Evolutionary conservation across 768 basidiomycete genomes (phyloP), one percentile per base, ranked within the genome.

Genomic region (Suillus paluster): DNA sequence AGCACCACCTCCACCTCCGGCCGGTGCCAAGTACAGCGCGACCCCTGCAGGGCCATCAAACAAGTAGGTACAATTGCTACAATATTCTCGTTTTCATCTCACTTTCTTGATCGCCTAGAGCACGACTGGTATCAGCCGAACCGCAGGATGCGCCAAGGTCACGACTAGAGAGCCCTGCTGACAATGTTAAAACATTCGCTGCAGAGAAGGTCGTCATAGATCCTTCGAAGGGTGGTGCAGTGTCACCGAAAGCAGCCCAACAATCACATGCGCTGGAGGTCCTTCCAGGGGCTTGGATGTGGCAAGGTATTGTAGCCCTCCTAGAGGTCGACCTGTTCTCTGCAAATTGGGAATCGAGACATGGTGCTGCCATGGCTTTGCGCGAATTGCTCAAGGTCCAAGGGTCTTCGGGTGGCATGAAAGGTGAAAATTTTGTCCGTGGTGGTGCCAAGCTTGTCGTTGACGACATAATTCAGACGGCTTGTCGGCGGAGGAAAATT

Each of bases 331-430:
- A 92, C 68, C 76, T 98, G 9, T 90, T 94, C 68, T 94, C 90
- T 68, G 83, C 89, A 4, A 83, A 87, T 4, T 99, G 97, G 97
- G 95, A 99, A 74, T 86, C 91, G 15, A 84, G 97, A 56, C 97
- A 99, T 69, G 97, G 97, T 39, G 91, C 95, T 17, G 92, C 95
- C 0, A 86, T 97, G 83, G 95, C 93, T 1, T 74, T 99, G 34
- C 84, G 95, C 50, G 97, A 98, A 70, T 75, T 99, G 49, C 77
- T 99, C 56, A 94, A 92, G 73, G 70, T 85, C 4, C 95, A 97
- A 71, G 95, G 94, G 7, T 82, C 83, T 68, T 88, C 80, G 49
- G 92, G 92, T 21, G 95, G 95, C 33, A 94, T 91, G 88, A 82
- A 80, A 80, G 87, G 93, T 91, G 59, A 25, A 70, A 75, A 58